A percentile compares a stretch with the other conserved stretches of the same genome.
Evolutionary conservation across 1,284 basidiomycete species (phyloP).

Genomic region (Ceratobasidium sp.): DNA sequence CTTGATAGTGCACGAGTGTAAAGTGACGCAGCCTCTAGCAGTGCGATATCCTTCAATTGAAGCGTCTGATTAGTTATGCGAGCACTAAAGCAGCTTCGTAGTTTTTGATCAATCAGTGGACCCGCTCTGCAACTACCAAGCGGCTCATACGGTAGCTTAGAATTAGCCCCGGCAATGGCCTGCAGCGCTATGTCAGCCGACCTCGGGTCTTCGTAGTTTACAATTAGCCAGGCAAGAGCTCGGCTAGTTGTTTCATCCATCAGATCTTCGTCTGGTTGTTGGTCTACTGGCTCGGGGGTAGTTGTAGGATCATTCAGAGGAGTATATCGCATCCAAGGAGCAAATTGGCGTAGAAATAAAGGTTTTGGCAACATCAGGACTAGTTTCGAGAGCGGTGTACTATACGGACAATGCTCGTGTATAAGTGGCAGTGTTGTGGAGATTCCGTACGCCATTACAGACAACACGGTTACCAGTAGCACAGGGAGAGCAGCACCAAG

Average conservation of each 20-base stretch:
- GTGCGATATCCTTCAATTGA: not conserved
- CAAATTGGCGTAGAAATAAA: not conserved
- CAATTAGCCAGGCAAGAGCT: conserved; percentile 24
- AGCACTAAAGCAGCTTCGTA: not conserved
- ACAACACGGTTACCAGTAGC: not conserved
- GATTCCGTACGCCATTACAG: not conserved
- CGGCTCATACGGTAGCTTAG: not conserved
- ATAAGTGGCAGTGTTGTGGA: conserved; percentile 1
- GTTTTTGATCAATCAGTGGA: not conserved
- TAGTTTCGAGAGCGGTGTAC: conserved; percentile 6
- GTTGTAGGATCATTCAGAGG: not conserved
- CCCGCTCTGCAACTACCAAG: not conserved
- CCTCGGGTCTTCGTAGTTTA: conserved; percentile 9
- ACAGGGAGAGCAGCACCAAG: conserved; percentile 9
- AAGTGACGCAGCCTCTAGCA: not conserved
- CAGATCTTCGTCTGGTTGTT: not conserved
- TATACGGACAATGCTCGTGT: conserved; percentile 18
- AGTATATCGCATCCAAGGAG: too few species aligned
- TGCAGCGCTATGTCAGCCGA: conserved; percentile 30
- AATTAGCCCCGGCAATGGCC: conserved; percentile 21
- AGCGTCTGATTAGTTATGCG: not conserved
- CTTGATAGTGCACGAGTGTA: not conserved
- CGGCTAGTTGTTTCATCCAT: conserved; percentile 20
- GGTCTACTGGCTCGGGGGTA: not conserved
- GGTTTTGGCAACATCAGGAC: not conserved